Evolutionary conservation across 2,329 filamentous ascomycete species (phyloP).

Genomic region (Alternaria hordeiaustralica): DNA sequence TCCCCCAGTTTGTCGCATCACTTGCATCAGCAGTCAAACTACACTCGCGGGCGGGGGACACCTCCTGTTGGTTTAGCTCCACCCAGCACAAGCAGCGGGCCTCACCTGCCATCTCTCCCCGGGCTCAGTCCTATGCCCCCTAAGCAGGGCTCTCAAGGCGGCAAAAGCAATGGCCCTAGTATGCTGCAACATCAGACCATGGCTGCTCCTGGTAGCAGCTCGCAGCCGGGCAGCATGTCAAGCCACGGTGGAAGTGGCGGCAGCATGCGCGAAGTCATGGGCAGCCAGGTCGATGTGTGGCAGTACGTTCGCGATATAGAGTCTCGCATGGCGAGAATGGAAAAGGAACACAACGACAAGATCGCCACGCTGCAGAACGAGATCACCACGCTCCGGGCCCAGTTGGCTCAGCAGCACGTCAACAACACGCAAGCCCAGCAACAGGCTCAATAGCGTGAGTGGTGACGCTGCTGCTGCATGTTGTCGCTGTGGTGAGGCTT

Average conservation of each 20-base stretch:
- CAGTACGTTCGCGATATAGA: slow-evolving; percentile 75
- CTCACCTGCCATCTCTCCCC: slow-evolving; percentile 53
- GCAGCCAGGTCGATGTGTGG: slow-evolving; percentile 66
- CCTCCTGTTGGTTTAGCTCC: slow-evolving; percentile 56
- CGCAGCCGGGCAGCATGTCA: slow-evolving; percentile 60
- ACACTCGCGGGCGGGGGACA: slow-evolving; percentile 61
- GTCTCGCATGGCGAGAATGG: slow-evolving; percentile 54
- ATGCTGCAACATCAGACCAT: slow-evolving; percentile 52
- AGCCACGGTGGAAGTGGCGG: slow-evolving; percentile 65
- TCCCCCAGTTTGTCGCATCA: slow-evolving; percentile 72
- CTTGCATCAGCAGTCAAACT: slow-evolving; percentile 70
- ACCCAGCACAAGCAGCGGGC: slow-evolving; percentile 51
- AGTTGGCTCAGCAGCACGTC: slow-evolving; percentile 46
- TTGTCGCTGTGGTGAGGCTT: not conserved
- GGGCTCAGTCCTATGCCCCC: slow-evolving; percentile 48
- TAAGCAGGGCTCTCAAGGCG: slow-evolving; percentile 40
- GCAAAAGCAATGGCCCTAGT: slow-evolving; percentile 44
- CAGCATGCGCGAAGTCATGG: slow-evolving; percentile 73
- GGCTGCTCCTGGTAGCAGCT: slow-evolving; percentile 46
- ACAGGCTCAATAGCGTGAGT: slow-evolving; percentile 15
- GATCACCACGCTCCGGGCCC: slow-evolving; percentile 48
- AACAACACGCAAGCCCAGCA: slow-evolving; percentile 30
- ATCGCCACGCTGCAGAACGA: slow-evolving; percentile 55
- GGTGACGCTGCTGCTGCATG: not conserved
- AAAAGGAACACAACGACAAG: slow-evolving; percentile 56